These are phyloP conservation scores for Camellia japonica DNA, from an alignment of 148 eudicot species.

Conservation along the genomic window DNA sequence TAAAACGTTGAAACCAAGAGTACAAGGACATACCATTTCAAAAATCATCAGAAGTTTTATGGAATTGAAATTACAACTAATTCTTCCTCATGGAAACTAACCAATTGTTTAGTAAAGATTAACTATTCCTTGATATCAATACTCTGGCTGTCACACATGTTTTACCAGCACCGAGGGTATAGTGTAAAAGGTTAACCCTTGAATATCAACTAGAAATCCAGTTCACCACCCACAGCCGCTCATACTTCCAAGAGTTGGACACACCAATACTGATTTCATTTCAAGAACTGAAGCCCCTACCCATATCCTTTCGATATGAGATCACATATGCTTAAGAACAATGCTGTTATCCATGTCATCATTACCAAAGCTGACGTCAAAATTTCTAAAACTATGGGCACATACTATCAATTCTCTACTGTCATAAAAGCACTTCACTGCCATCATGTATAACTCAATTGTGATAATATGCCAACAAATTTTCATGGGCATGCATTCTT, in stretches of 20 bases:
- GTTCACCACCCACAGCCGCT: not conserved
- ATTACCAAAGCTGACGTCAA: not conserved
- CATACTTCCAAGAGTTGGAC: not conserved
- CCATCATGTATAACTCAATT: not conserved
- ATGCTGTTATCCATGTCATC: too few relatives aligned
- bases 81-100: too few relatives aligned
- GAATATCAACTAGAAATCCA: not conserved
- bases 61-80: too few relatives aligned
- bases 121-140: too few relatives aligned
- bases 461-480: not conserved
- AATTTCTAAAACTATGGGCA: not conserved
- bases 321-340: not conserved
- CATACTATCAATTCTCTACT: not conserved
- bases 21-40: too few relatives aligned
- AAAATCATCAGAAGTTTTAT: too few relatives aligned
- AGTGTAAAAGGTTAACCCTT: too few relatives aligned
- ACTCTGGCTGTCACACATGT: too few relatives aligned
- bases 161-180: too few relatives aligned
- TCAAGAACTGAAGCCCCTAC: not conserved
- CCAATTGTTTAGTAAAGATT: too few relatives aligned
- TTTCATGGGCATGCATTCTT: not conserved
- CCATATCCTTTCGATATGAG: not conserved
- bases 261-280: not conserved
- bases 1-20: too few relatives aligned
- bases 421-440: not conserved